phyloP scores from a whole-genome alignment of 148 eudicot genomes.

The Beta vulgaris region DNA sequence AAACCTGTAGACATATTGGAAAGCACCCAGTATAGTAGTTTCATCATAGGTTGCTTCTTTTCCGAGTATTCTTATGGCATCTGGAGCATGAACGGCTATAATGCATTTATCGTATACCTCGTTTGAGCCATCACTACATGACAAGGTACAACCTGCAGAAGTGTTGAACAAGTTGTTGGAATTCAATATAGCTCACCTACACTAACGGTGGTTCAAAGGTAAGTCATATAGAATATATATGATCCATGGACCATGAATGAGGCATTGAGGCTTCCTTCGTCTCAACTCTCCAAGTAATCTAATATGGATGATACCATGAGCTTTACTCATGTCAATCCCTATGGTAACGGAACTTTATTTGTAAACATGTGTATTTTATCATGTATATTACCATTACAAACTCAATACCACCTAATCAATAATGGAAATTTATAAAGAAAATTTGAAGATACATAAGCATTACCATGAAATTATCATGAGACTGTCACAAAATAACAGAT shows the following conservation, averaged over 20 bases:
- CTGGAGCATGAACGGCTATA: conserved; percentile 83
- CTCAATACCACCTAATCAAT: too few relatives aligned
- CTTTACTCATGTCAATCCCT: too few relatives aligned
- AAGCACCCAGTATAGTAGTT: conserved; percentile 79
- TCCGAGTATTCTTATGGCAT: conserved; percentile 70
- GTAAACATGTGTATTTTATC: too few relatives aligned
- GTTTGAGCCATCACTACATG: conserved; percentile 55
- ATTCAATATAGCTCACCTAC: too few relatives aligned
- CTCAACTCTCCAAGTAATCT: neutral
- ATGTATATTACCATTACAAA: too few relatives aligned
- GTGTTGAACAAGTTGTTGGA: neutral
- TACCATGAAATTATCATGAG: too few relatives aligned
- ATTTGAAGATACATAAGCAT: too few relatives aligned
- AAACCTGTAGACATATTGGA: conserved; percentile 84
- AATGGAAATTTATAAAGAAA: too few relatives aligned
- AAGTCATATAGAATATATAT: too few relatives aligned
- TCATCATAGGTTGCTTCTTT: conserved; percentile 75
- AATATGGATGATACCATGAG: neutral
- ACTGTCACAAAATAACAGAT: too few relatives aligned
- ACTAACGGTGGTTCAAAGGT: too few relatives aligned
- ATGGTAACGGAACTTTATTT: too few relatives aligned
- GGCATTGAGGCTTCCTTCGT: neutral
- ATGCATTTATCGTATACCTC: conserved; percentile 67
- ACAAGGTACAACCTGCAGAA: conserved; percentile 62
- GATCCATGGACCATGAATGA: neutral